Evolutionary conservation across 345 rosid genomes (phyloP).

Genomic region (Conringia planisiliqua): DNA sequence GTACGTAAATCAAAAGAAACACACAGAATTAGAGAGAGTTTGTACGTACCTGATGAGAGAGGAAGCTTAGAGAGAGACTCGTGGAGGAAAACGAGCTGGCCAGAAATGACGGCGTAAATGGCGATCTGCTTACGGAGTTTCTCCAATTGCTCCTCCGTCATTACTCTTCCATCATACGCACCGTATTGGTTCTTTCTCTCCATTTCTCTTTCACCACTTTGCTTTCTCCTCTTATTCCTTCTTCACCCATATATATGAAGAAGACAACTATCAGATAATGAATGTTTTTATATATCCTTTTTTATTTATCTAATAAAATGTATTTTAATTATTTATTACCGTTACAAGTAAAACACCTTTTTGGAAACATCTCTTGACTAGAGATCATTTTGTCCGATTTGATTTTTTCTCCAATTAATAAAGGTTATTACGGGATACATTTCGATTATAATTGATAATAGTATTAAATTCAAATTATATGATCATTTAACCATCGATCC

Average conservation of each 20-base stretch:
- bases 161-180: constrained; percentile 32
- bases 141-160: constrained; percentile 82
- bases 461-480: neutral
- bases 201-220: constrained; percentile 16
- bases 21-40: neutral
- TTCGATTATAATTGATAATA: neutral
- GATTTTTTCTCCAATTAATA: neutral
- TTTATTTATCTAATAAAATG: neutral
- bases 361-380: constrained; percentile 7
- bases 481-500: neutral
- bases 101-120: constrained; percentile 47
- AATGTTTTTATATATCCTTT: neutral
- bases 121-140: constrained; percentile 60
- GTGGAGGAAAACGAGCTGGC: constrained; percentile 57
- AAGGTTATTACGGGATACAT: neutral
- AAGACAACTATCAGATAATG: neutral
- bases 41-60: constrained; percentile 37
- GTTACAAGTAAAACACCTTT: neutral
- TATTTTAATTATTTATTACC: neutral
- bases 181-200: constrained; percentile 30
- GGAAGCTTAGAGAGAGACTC: constrained; percentile 37
- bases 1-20: too few relatives aligned
- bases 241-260: constrained; percentile 11
- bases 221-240: neutral
- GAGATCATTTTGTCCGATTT: neutral